Evolutionary conservation across 2,329 filamentous ascomycete species (phyloP), one percentile per base, ranked within the genome.

Genomic region (Cladosporium cucumerinum): DNA sequence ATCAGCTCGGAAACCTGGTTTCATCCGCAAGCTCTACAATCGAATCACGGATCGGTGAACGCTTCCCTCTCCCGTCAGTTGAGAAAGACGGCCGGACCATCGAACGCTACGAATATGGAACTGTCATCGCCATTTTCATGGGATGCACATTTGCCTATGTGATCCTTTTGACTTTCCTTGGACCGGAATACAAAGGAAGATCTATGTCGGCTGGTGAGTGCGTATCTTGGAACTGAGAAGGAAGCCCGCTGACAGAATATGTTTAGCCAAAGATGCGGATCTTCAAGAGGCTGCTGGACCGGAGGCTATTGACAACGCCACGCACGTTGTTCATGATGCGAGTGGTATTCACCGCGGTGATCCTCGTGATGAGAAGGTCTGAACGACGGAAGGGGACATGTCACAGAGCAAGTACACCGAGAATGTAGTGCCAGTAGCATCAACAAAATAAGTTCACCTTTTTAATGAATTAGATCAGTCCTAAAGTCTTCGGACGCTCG

Each of bases 1-100:
- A 93, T 78, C 89, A 94, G 77, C 83, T 93, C 2, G 91, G 91
- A 58, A 94, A 93, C 74, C 84, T 94, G 21, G 87, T 87, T 10
- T 78, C 78, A 0, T 78, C 75, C 7, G 78, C 79, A 6, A 77
- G 75, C 16, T 77, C 78, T 5, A 81, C 79, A 2, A 81, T 81
- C 64, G 75, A 81, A 62, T 74, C 77, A 1, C 75, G 75, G 0
- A 77, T 81, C 46, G 79, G 78, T 7, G 77, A 81, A 66, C 67
- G 74, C 16, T 81, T 77, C 65, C 78, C 78, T 3, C 68, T 81
- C 18, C 72, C 75, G 25, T 69, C 75, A 0, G 71, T 70, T 16
- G 12, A 88, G 84, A 69, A 68, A 60, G 68, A 77, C 28, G 70
- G 73, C 43, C 76, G 74, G 21, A 72, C 70, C 3, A 77, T 83